Percentiles rank a stretch among this genome's conserved stretches.
Conservation (phyloP, 352 stramenopile genomes). For the Globisporangium orthogonon region DNA sequence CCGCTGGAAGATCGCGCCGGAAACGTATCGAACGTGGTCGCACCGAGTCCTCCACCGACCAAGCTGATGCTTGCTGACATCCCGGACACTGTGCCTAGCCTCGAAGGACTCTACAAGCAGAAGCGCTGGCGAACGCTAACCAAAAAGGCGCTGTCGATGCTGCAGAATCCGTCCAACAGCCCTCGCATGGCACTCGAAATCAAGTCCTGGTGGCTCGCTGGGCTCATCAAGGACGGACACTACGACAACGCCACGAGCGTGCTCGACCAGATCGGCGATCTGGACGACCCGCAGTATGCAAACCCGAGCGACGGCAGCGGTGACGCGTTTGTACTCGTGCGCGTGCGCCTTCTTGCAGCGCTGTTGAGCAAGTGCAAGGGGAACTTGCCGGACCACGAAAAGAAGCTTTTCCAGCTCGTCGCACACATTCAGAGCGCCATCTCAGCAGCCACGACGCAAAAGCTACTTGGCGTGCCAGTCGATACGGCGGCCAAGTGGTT, state of each 20-base stretch:
- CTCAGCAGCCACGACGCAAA: slow-evolving; percentile 11
- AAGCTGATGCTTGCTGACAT: slow-evolving; percentile 52
- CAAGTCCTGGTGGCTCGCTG: slow-evolving; percentile 80
- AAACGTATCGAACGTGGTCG: slow-evolving; percentile 14
- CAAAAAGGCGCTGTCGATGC: slow-evolving; percentile 68
- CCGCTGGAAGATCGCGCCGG: slow-evolving; percentile 30
- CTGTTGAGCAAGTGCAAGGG: slow-evolving; percentile 70
- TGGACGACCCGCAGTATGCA: slow-evolving; percentile 27
- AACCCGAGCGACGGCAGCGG: slow-evolving; percentile 6
- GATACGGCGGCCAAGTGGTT: slow-evolving; percentile 37
- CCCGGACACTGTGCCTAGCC: slow-evolving; percentile 41
- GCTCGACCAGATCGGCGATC: slow-evolving; percentile 66
- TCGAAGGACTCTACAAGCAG: slow-evolving; percentile 55
- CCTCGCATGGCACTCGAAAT: slow-evolving; percentile 46
- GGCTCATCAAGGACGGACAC: slow-evolving; percentile 69
- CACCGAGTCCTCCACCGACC: slow-evolving; percentile 14
- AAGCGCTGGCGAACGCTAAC: slow-evolving; percentile 71
- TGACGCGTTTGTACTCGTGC: slow-evolving; percentile 45
- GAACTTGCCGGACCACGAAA: slow-evolving; percentile 45
- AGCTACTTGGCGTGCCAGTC: slow-evolving; percentile 26
- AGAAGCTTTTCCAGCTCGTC: slow-evolving; percentile 57
- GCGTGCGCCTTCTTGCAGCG: slow-evolving; percentile 54
- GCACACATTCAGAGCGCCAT: slow-evolving; percentile 16
- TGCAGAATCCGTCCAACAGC: slow-evolving; percentile 49
- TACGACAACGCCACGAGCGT: slow-evolving; percentile 71